Conservation (phyloP, 352 stramenopile genomes). For the Phytophthora quininea region DNA sequence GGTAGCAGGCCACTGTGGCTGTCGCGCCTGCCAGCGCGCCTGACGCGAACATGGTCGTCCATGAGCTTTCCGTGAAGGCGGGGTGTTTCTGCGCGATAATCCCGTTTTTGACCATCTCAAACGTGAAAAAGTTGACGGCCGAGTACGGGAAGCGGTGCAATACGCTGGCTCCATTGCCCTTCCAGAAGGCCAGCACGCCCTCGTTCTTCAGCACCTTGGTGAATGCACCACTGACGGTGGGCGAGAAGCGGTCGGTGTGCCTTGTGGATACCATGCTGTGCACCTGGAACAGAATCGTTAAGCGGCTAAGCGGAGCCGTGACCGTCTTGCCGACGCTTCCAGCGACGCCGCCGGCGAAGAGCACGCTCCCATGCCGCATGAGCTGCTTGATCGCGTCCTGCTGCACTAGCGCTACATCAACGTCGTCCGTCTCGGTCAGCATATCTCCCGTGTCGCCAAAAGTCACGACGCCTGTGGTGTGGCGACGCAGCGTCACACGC, state of each 20-base stretch:
- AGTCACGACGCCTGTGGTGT: slow-evolving; percentile 83
- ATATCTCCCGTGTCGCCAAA: slow-evolving; percentile 81
- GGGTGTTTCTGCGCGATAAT: slow-evolving; percentile 73
- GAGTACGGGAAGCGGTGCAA: slow-evolving; percentile 97
- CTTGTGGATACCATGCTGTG: slow-evolving; percentile 94
- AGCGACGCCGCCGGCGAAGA: slow-evolving; percentile 92
- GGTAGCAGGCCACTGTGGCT: slow-evolving; percentile 93
- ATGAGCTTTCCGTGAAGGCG: slow-evolving; percentile 72
- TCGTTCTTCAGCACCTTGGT: slow-evolving; percentile 95
- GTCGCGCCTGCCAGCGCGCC: slow-evolving; percentile 73
- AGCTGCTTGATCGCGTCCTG: slow-evolving; percentile 74
- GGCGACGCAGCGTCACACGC: slow-evolving; percentile 67
- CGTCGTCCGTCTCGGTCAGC: slow-evolving; percentile 80
- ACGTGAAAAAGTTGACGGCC: slow-evolving; percentile 97
- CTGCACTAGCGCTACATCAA: slow-evolving; percentile 78
- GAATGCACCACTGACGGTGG: slow-evolving; percentile 72
- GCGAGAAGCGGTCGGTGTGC: slow-evolving; percentile 85
- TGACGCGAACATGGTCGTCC: slow-evolving; percentile 79
- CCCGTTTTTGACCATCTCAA: slow-evolving; percentile 90
- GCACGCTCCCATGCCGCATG: slow-evolving; percentile 76
- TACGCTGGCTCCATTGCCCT: slow-evolving; percentile 95
- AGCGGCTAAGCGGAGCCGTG: slow-evolving; percentile 93
- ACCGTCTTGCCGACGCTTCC: slow-evolving; percentile 96
- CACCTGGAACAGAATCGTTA: slow-evolving; percentile 97
- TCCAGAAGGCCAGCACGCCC: slow-evolving; percentile 93